Evolutionary conservation across 2,329 filamentous ascomycete species (phyloP), one percentile per base, ranked within the genome.

Genomic region (Rhinocladiella similis): DNA sequence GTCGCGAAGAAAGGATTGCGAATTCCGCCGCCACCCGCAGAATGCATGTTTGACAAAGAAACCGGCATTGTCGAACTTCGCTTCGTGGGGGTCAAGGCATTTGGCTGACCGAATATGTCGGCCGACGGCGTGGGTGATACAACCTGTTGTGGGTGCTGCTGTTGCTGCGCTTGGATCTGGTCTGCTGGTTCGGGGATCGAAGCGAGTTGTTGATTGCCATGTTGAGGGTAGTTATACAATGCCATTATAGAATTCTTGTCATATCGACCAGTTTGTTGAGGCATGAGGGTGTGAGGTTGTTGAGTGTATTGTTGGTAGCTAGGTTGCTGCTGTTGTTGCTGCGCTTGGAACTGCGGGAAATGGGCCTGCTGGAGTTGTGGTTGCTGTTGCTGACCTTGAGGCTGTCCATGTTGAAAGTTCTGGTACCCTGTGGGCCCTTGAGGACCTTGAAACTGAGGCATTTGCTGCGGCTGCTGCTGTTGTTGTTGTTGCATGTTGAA

Each of bases 241-340:
- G 76, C 72, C 35, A 79, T 68, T 46, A 79, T 79, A 50, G 72
- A 74, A 36, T 69, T 72, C 62, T 78, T 80, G 56, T 79, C 74
- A 57, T 78, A 68, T 35, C 73, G 70, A 18, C 73, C 71, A 3
- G 74, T 76, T 42, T 69, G 68, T 61, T 78, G 76, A 3, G 72
- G 63, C 25, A 63, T 62, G n/a, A 75, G 65, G 27, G 63, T 43
- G 29, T 62, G 62, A 13, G 62, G 52, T 45, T 61, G 59, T 18
- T 62, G 63, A 39, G 46, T 49, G 46, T 35, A 61, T 38, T 58
- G 60, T 22, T 63, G 60, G 19, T 59, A 54, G 10, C 25, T 13
- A 29, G 36, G 12, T 57, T 48, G 47, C 22, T 48, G 58, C 16
- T 63, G 62, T 33, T 41, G 49, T 36, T 48, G 58, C 16, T 63